Evolutionary conservation across 1,284 basidiomycete species (phyloP).

Genomic region (Baeospora myosura): DNA sequence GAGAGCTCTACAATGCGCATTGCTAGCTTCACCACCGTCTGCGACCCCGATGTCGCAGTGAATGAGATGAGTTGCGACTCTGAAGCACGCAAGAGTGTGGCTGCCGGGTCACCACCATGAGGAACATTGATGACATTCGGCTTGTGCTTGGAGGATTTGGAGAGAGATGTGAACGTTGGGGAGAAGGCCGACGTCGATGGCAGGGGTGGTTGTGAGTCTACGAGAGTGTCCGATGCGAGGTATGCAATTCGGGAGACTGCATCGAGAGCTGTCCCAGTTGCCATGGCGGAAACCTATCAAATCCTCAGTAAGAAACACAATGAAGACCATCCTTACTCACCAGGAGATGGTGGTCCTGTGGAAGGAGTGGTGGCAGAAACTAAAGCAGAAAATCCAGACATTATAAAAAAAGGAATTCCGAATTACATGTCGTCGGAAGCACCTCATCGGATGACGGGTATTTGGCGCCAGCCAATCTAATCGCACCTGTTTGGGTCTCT

Average conservation of each 20-base stretch:
- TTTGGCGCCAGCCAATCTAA: too few species aligned
- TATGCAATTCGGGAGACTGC: constrained; percentile 63
- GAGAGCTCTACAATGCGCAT: constrained; percentile 37
- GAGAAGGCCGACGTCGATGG: constrained; percentile 29
- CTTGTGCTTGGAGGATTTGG: constrained; percentile 10
- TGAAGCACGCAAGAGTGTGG: constrained; percentile 29
- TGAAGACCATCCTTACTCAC: too few species aligned
- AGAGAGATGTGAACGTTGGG: constrained; percentile 8
- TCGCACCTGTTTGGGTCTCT: too few species aligned
- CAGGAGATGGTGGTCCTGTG: too few species aligned
- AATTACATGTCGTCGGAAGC: too few species aligned
- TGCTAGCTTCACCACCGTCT: constrained; percentile 31
- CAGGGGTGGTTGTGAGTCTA: constrained; percentile 45
- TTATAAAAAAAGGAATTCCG: too few species aligned
- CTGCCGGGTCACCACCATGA: constrained; percentile 39
- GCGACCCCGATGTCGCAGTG: constrained; percentile 26
- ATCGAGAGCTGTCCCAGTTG: constrained; percentile 26
- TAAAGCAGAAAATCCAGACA: too few species aligned
- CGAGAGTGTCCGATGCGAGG: constrained; percentile 57
- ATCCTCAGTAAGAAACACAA: too few species aligned
- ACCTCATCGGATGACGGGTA: too few species aligned
- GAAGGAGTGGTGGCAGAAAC: too few species aligned
- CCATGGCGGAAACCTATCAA: too few species aligned
- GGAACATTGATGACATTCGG: constrained; percentile 30
- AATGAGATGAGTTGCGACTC: constrained; percentile 32